Percentiles rank a stretch among this genome's conserved stretches.
phyloP scores from a whole-genome alignment of 2,329 filamentous ascomycete species.

The Ilyonectria sp. region DNA sequence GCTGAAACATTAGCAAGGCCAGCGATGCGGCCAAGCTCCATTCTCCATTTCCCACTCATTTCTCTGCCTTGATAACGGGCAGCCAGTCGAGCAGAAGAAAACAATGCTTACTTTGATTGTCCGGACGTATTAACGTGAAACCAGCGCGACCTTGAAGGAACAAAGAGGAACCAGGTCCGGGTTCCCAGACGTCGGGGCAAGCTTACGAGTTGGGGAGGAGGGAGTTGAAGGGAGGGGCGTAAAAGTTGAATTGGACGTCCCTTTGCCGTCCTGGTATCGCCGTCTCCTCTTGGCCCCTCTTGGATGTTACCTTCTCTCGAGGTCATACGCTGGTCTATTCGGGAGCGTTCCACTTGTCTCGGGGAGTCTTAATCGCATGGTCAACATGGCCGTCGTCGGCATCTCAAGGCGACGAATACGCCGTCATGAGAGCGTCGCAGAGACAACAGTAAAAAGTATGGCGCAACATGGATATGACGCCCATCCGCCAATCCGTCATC shows the following conservation, averaged over 20 bases:
- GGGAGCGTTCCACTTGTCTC: constrained; percentile 12
- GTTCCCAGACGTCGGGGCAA: constrained; percentile 24
- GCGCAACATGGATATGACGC: constrained; percentile 22
- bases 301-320: constrained; percentile 26
- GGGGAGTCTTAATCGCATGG: constrained; percentile 12
- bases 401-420: not conserved
- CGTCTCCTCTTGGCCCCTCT: constrained; percentile 22
- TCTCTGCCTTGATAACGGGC: constrained; percentile 35
- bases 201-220: constrained; percentile 23
- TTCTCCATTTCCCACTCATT: constrained; percentile 34
- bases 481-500: constrained; percentile 24
- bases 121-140: constrained; percentile 45
- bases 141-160: constrained; percentile 36
- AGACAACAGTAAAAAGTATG: constrained; percentile 4
- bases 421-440: constrained; percentile 6
- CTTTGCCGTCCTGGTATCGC: constrained; percentile 13
- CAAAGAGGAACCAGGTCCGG: constrained; percentile 42
- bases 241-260: constrained; percentile 13
- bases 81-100: constrained; percentile 35
- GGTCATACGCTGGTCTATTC: constrained; percentile 16
- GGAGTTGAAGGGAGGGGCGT: constrained; percentile 17
- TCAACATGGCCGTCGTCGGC: constrained; percentile 8
- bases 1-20: constrained; percentile 48
- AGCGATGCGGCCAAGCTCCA: constrained; percentile 45
- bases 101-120: constrained; percentile 31